phyloP scores from a whole-genome alignment of 306 rosid species.

The Herpetospermum pedunculosum region DNA sequence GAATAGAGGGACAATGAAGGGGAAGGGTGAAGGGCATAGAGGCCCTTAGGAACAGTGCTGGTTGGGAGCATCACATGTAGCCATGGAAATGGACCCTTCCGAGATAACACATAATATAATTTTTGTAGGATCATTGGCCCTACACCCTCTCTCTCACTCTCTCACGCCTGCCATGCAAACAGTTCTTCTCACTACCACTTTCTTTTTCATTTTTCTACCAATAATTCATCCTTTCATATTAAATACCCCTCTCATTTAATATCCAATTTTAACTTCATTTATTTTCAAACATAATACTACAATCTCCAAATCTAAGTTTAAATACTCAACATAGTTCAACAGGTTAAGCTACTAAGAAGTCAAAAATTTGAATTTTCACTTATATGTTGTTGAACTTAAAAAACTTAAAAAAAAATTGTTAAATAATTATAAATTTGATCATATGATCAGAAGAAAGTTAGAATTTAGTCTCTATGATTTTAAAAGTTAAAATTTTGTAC shows the following conservation, averaged over 20 bases:
- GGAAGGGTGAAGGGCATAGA: background rate
- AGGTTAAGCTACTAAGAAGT: too few relatives aligned
- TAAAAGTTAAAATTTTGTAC: too few relatives aligned
- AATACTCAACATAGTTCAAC: too few relatives aligned
- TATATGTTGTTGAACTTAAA: too few relatives aligned
- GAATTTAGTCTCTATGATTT: too few relatives aligned
- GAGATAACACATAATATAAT: background rate
- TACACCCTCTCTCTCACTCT: background rate
- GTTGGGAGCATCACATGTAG: constrained; percentile 6
- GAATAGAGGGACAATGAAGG: background rate
- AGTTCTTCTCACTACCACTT: background rate
- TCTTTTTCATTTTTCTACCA: background rate
- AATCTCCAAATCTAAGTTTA: too few relatives aligned
- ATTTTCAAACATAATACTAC: background rate
- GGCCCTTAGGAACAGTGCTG: background rate
- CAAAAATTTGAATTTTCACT: too few relatives aligned
- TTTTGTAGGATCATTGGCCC: constrained; percentile 5
- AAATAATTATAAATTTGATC: too few relatives aligned
- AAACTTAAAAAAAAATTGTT: too few relatives aligned
- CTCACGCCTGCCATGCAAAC: constrained; percentile 2
- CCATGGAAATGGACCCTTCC: constrained; percentile 3
- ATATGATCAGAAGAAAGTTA: too few relatives aligned
- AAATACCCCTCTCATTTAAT: background rate
- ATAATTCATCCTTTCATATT: background rate
- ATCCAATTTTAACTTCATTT: background rate